Base-by-base conservation (phyloP, 2,329 filamentous ascomycete genomes). In the Claviceps sp. region DNA sequence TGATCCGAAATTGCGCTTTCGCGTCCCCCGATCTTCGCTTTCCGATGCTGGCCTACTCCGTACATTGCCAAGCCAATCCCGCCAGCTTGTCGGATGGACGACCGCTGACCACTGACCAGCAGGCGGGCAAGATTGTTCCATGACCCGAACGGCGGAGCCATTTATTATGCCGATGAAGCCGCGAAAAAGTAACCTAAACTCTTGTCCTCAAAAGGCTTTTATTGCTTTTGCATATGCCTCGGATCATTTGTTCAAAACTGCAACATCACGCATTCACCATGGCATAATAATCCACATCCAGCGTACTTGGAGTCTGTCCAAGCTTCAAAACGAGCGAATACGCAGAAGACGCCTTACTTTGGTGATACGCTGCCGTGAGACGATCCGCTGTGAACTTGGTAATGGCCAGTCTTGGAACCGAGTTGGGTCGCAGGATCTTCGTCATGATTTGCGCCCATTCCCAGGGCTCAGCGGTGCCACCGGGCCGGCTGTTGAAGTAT, bases 401-500 rank as follows among this genome's bases (percentile, higher is more conserved):
- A 4, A 58, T 55, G 24, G 26, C 22, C 14, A 58, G 30, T 4
- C 52, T 50, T 6, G 55, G 55, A 7, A 57, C 54, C 16, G 47
- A 48, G 47, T 54, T 40, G 1, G 57, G 57, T 2, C 68, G 56
- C 56, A 65, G 56, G 55, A 65, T 65, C 45, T 55, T 60, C 0
- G 53, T 55, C 53, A 55, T 55, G 20, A 55, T 45, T 22, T 55
- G 78, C 77, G 85, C 86, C 88, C 88, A 95, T 58, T 84, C 72
- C 83, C 84, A 89, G 0, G 86, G 85, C 52, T 71, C 68, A 16
- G 68, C 67, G n/a, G 63, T 61, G 47, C 77, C 78, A 4, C 80
- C 78, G 1, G 53, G 53, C 22, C 26, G 16, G 47, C 53, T 78
- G 68, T 93, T 91, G 70, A 88, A 94, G 62, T 90, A 95, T 68